Percentiles rank a stretch among this genome's conserved stretches.
Conservation (phyloP, 1,139 yeast genomes). For the Suhomyces choctaworum region DNA sequence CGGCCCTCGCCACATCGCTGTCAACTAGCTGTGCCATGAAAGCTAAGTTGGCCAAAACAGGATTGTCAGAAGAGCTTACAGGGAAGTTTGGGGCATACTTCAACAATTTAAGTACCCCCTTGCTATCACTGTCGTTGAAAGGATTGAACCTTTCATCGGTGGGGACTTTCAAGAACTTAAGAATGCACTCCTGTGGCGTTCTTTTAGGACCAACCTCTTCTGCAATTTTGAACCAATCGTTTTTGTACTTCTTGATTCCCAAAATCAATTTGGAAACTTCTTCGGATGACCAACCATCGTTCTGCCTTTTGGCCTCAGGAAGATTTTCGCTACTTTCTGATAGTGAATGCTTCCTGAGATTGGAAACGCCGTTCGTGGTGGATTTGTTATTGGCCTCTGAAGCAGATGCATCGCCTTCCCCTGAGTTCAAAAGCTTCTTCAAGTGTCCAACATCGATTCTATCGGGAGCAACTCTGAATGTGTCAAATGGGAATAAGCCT, state of each 20-base stretch:
- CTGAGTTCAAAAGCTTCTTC: conserved; percentile 46
- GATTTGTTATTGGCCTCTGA: conserved; percentile 1
- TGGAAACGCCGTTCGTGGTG: neutral
- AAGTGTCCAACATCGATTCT: conserved; percentile 57
- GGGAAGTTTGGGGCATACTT: conserved; percentile 84
- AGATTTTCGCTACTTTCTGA: conserved; percentile 14
- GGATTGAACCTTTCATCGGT: conserved; percentile 68
- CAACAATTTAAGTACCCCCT: conserved; percentile 47
- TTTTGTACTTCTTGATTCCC: conserved; percentile 58
- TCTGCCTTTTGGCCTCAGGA: conserved; percentile 38
- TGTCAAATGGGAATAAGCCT: conserved; percentile 91
- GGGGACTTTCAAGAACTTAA: conserved; percentile 77
- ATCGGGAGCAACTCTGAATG: conserved; percentile 59
- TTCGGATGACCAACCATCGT: conserved; percentile 64
- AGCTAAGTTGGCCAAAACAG: conserved; percentile 86
- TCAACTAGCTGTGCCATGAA: conserved; percentile 86
- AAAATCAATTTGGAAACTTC: conserved; percentile 60
- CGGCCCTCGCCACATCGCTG: conserved; percentile 81
- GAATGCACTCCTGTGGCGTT: conserved; percentile 78
- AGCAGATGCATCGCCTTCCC: conserved; percentile 9
- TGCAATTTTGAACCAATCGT: conserved; percentile 79
- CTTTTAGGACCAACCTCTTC: conserved; percentile 59
- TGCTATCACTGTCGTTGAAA: conserved; percentile 39
- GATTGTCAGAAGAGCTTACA: conserved; percentile 82
- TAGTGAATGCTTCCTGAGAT: conserved; percentile 12